Percentiles rank a stretch among this genome's conserved stretches.
phyloP scores from a whole-genome alignment of 352 stramenopile species.

The Phytophthora citricola region DNA sequence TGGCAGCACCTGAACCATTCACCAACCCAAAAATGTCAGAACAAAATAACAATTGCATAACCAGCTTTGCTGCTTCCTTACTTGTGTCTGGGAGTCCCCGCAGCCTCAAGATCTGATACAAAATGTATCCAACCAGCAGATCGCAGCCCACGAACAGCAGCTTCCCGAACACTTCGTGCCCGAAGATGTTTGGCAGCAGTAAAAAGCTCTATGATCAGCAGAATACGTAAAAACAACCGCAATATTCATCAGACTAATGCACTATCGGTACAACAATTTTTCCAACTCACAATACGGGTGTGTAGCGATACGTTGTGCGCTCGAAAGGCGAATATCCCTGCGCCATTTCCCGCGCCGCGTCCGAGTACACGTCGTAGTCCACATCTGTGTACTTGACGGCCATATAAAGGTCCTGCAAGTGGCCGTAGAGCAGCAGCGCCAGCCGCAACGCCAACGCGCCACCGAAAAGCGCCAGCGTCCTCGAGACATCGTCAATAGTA shows the following conservation, averaged over 20 bases:
- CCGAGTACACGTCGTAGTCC: conserved; percentile 99
- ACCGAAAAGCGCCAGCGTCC: conserved; percentile 46
- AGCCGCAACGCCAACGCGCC: conserved; percentile 66
- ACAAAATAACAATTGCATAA: neutral
- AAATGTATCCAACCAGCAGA: conserved; percentile 90
- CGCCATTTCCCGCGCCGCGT: conserved; percentile 93
- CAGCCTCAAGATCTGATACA: conserved; percentile 88
- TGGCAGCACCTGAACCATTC: conserved; percentile 50
- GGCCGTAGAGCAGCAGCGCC: conserved; percentile 72
- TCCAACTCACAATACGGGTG: conserved; percentile 91
- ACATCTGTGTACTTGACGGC: conserved; percentile 98
- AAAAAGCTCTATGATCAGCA: conserved; percentile 53
- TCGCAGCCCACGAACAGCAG: conserved; percentile 97
- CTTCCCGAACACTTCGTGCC: conserved; percentile 91
- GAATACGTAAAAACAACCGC: neutral
- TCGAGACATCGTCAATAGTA: conserved; percentile 23
- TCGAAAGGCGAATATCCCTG: conserved; percentile 93
- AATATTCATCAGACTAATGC: conserved; percentile 7
- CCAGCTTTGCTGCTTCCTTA: conserved; percentile 24
- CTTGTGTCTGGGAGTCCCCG: conserved; percentile 62
- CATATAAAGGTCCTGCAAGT: conserved; percentile 80
- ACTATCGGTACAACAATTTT: neutral
- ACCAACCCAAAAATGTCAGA: neutral
- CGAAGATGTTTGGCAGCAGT: conserved; percentile 77
- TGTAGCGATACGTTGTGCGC: conserved; percentile 99